Evolutionary conservation across 2,329 filamentous ascomycete species (phyloP).

Genomic region (Reticulascus tulasneorum): DNA sequence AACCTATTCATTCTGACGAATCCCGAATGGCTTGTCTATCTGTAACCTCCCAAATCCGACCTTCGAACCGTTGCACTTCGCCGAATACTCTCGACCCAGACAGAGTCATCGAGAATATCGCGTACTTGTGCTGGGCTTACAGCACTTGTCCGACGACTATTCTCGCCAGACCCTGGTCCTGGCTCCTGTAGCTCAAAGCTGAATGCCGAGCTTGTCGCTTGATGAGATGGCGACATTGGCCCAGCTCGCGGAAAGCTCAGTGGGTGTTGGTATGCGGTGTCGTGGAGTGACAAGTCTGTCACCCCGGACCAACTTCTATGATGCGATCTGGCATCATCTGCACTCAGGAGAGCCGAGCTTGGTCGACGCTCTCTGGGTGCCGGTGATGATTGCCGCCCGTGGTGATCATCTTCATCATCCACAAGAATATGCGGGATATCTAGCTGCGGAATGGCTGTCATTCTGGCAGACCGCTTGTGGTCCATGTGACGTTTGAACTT

Average conservation of each 20-base stretch:
- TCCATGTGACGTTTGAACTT: constrained; percentile 74
- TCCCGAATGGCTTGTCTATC: constrained; percentile 3
- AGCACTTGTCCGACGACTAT: constrained; percentile 61
- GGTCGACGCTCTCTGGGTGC: constrained; percentile 20
- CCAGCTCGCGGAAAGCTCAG: constrained; percentile 50
- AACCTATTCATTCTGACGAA: too few species aligned
- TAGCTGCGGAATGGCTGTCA: constrained; percentile 74
- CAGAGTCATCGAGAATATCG: constrained; percentile 81
- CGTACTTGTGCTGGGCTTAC: constrained; percentile 75
- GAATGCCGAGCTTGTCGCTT: constrained; percentile 49
- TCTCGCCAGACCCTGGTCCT: constrained; percentile 28
- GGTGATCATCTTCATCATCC: constrained; percentile 64
- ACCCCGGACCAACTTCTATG: constrained; percentile 38
- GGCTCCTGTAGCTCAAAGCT: constrained; percentile 55
- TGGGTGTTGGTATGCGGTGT: constrained; percentile 41
- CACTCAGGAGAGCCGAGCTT: constrained; percentile 28
- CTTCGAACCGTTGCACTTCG: constrained; percentile 71
- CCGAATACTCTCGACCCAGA: constrained; percentile 90
- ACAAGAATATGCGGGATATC: constrained; percentile 87
- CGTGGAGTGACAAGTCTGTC: constrained; percentile 36
- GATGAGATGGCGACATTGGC: constrained; percentile 33
- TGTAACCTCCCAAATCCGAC: constrained; percentile 26
- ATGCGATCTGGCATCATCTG: constrained; percentile 29
- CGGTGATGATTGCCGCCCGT: constrained; percentile 17
- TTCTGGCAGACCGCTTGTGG: constrained; percentile 67